Conservation (phyloP, 2,329 filamentous ascomycete genomes). For the Pestalotiopsis fici region DNA sequence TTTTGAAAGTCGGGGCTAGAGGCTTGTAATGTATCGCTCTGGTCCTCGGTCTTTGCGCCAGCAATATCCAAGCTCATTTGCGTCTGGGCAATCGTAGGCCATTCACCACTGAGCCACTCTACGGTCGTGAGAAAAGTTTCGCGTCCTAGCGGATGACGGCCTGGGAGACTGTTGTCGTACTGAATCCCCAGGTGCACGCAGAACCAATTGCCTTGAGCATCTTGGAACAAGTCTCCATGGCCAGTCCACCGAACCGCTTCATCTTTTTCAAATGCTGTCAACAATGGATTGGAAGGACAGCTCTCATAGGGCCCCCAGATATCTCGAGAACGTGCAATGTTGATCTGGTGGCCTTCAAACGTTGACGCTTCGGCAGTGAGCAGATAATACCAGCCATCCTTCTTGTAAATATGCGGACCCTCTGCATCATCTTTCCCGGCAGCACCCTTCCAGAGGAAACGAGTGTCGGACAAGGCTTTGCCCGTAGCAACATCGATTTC, state of each 20-base stretch:
- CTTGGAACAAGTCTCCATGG: conserved; percentile 33
- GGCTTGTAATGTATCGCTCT: fast-evolving
- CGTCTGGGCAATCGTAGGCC: neutral
- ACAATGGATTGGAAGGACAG: conserved; percentile 36
- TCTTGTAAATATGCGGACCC: conserved; percentile 39
- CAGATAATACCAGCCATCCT: conserved; percentile 41
- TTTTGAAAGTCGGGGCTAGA: neutral
- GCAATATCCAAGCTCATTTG: neutral
- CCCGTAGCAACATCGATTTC: neutral
- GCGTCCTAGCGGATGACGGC: neutral
- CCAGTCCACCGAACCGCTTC: conserved; percentile 32
- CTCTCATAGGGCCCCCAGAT: conserved; percentile 38
- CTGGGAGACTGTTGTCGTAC: neutral
- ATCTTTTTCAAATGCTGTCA: conserved; percentile 30
- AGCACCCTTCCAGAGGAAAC: conserved; percentile 29
- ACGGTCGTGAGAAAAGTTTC: neutral
- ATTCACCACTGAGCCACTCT: neutral
- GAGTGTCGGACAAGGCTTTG: neutral
- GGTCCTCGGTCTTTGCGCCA: neutral
- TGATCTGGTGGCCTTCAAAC: conserved; percentile 33
- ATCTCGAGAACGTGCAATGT: conserved; percentile 32
- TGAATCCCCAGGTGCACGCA: conserved; percentile 16
- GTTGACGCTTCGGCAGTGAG: conserved; percentile 48
- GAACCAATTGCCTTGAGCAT: conserved; percentile 45
- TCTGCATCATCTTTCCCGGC: conserved; percentile 32